Base-by-base conservation (phyloP, 2,329 filamentous ascomycete species). In the Aureobasidium pullulans region DNA sequence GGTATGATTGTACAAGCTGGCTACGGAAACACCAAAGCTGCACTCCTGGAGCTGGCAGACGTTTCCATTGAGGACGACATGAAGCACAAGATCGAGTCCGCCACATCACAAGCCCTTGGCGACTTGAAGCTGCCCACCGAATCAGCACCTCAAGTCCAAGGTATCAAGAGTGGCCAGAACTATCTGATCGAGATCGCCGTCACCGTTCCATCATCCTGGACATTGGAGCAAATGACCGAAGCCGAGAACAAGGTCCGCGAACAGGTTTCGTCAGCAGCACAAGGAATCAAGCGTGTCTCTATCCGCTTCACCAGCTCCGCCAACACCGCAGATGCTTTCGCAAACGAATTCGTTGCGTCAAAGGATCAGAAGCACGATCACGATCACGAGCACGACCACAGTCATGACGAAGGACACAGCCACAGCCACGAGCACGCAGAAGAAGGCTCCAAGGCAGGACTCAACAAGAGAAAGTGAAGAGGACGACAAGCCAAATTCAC, bases 131-230 rank as follows among this genome's bases (percentile, higher is more conserved):
- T 64, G 6, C 54, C 66, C n/a, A 63, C 59, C 7, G 52, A 57
- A 2, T 39, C 43, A 1, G 54, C 43, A 10, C 54, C 54, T 3
- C 63, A 65, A 58, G 80, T 91, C 8, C 88, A 90, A 64, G 94
- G 94, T 58, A 82, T 96, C 74, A 99, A 99, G 76, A 94, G 90
- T 3, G 94, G 94, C 32, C 94, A 96, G 73, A 99, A 96, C 76
- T 96, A 95, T 71, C 79, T 97, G 32, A 86, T 97, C 66, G 94
- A 97, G 66, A 73, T 99, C 7, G 92, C 96, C 72, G 75, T 97
- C 62, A 88, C 84, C 1, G 89, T 95, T 15, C 90, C 93, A 0
- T 82, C 80, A 23, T 76, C 78, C 36, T 96, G 89, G 88, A 88
- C 88, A 0, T 77, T 99, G 6, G 83, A 85, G 57, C 82, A 88